Evolutionary conservation across 768 basidiomycete genomes (phyloP).

Genomic region (Phaeolepiota aurea): DNA sequence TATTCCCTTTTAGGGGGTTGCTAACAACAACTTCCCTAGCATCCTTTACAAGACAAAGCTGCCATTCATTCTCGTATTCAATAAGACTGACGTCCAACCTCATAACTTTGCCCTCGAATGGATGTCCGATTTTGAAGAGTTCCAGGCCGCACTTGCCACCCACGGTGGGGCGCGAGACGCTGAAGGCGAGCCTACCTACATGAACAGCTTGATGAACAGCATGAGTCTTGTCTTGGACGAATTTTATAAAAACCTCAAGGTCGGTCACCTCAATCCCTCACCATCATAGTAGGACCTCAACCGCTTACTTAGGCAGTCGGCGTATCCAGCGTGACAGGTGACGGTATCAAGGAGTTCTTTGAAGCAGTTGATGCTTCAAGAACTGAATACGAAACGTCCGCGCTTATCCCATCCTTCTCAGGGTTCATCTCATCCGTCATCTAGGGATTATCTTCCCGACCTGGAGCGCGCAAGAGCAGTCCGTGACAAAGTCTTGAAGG

Average conservation of each 20-base stretch:
- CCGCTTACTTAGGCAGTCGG: conserved; percentile 67
- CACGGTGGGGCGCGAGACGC: conserved; percentile 60
- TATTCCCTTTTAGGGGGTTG: not conserved
- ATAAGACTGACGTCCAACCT: conserved; percentile 90
- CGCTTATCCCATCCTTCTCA: conserved; percentile 6
- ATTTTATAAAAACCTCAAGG: conserved; percentile 95
- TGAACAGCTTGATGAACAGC: conserved; percentile 98
- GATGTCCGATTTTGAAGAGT: conserved; percentile 97
- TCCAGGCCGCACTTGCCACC: conserved; percentile 78
- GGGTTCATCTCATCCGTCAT: not conserved
- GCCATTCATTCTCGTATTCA: conserved; percentile 96
- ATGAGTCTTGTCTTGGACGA: conserved; percentile 98
- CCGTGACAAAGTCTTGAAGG: conserved; percentile 56
- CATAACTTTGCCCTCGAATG: conserved; percentile 93
- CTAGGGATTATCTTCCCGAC: conserved; percentile 89
- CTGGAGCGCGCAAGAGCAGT: conserved; percentile 60
- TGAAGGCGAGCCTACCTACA: conserved; percentile 92
- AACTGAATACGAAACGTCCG: conserved; percentile 83
- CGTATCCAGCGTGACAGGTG: conserved; percentile 94
- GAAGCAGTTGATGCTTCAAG: conserved; percentile 83
- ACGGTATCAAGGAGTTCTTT: conserved; percentile 87
- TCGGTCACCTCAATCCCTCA: conserved; percentile 20
- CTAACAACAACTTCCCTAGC: conserved; percentile 24
- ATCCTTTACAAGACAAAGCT: conserved; percentile 98
- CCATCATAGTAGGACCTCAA: not conserved